These are phyloP conservation scores for Quercus variabilis DNA, from an alignment of 306 rosid species.

Conservation along the genomic window DNA sequence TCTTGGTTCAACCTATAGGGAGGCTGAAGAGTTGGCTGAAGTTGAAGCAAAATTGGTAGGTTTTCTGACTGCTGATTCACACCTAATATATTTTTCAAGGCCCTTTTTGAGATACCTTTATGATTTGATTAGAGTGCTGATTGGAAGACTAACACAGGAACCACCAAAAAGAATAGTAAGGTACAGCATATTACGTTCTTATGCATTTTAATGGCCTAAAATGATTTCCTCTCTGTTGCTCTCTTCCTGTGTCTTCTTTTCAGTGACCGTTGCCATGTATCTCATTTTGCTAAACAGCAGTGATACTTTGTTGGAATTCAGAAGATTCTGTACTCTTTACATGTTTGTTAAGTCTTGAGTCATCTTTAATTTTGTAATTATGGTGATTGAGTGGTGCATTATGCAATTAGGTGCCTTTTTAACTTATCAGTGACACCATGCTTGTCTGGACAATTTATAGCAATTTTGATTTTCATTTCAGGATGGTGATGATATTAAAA, in stretches of 20 bases:
- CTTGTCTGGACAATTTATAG: background rate
- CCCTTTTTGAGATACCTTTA: constrained; percentile 22
- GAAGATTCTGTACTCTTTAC: background rate
- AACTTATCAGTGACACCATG: background rate
- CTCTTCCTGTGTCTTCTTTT: background rate
- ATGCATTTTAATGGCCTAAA: background rate
- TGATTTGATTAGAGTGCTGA: constrained; percentile 50
- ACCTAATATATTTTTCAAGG: constrained; percentile 7
- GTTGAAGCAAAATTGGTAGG: constrained; percentile 87
- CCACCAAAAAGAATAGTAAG: constrained; percentile 54
- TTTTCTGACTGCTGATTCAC: constrained; percentile 10
- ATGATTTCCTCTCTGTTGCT: constrained; percentile 3
- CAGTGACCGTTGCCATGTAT: background rate
- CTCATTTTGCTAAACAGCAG: background rate
- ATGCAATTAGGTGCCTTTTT: background rate
- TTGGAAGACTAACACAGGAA: constrained; percentile 48
- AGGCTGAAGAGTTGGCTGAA: constrained; percentile 83
- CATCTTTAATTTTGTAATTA: background rate
- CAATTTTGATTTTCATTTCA: constrained; percentile 19
- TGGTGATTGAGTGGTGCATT: background rate
- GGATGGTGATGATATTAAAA: constrained; percentile 68
- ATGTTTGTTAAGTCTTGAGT: background rate
- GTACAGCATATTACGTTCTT: constrained; percentile 26
- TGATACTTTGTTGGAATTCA: background rate
- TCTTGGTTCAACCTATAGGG: constrained; percentile 51